Base-by-base conservation (phyloP, 208 protist species). In the Leishmania mexicana region DNA sequence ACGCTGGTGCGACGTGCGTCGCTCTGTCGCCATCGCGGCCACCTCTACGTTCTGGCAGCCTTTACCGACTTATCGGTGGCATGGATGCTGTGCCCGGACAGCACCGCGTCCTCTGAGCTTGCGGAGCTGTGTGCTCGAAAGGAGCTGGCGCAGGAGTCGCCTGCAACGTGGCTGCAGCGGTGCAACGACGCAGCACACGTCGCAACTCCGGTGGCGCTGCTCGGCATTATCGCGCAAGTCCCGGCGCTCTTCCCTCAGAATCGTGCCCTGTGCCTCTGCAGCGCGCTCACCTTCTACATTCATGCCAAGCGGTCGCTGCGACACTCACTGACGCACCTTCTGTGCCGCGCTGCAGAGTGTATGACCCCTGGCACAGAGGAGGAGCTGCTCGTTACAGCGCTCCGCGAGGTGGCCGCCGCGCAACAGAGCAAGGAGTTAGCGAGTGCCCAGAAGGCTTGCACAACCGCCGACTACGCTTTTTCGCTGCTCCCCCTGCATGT, bases 1-100 rank as follows among this genome's bases (percentile, higher is more conserved):
- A 49, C 83, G 17, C 81, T 88, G 1, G 73, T 82, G 58, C 71
- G 75, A 13, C 85, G 85, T 7, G 85, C 85, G 13, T 79, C 85
- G 28, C 74, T 85, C 42, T 78, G 73, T 51, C 77, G 76, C 72
- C 77, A 85, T 51, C 81, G 81, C 47, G 81, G 81, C 21, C 81
- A 85, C 64, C 35, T 85, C 42, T 78, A 81, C 81, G 35, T 81
- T 6, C n/a, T 78, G 3, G 81, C 81, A 2, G 76, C 81, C 31
- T 74, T 85, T 42, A 73, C 73, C 8, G 81, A 85, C 58, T 47
- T 85, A 28, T 85, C 68, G 19, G 75, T 73, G 38, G 81, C 81
- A 24, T 62, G 76, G 58, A 67, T 85, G 70, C 64, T 85, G 42
- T 78, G 72, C 28, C 81, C 81, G 0, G 64, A 85, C 60, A 47